Conservation (phyloP, 192 early-diverging fungal species). For the Diversispora eburnea region DNA sequence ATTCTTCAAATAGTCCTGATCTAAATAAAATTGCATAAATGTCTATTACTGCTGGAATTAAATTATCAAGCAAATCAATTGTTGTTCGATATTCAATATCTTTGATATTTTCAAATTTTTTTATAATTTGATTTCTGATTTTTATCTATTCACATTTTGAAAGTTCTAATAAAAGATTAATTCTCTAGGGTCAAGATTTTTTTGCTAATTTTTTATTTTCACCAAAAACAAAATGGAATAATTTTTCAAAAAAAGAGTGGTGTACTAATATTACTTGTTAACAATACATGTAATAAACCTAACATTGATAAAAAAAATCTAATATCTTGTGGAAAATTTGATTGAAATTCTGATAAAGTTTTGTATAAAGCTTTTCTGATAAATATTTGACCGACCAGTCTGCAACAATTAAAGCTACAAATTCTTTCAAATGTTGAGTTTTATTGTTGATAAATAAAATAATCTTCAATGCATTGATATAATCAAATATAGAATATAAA, state of each 20-base stretch:
- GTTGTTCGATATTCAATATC: not conserved
- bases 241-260: constrained; percentile 2
- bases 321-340: constrained; percentile 12
- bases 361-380: not conserved
- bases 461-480: not conserved
- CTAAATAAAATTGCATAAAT: constrained; percentile 2
- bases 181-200: not conserved
- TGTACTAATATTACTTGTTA: not conserved
- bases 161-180: constrained; percentile 13
- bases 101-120: not conserved
- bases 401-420: not conserved
- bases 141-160: not conserved
- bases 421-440: not conserved
- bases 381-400: constrained; percentile 10
- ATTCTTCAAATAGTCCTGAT: not conserved
- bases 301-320: not conserved
- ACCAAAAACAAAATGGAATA: not conserved
- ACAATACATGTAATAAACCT: not conserved
- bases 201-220: not conserved
- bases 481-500: not conserved
- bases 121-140: not conserved
- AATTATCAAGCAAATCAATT: not conserved
- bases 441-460: not conserved
- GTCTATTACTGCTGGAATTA: not conserved
- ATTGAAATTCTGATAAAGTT: not conserved